A percentile compares a stretch with the other conserved stretches of the same genome.
These are phyloP conservation scores for Aeschynomene evenia DNA, from an alignment of 306 rosid species.

Conservation along the genomic window DNA sequence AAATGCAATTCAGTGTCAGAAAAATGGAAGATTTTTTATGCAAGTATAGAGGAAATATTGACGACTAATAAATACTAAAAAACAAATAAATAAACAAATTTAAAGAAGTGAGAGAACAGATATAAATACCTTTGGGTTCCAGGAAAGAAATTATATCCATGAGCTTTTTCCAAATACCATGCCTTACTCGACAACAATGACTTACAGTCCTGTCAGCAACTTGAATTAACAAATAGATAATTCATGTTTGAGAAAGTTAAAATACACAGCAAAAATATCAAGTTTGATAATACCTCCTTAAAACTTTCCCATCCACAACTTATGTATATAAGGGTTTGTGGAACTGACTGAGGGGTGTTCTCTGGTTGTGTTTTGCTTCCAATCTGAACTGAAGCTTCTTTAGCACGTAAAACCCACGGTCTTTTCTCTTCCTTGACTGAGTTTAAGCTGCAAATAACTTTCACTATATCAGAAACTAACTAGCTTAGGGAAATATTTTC, in stretches of 20 bases:
- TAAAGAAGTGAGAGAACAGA: not conserved
- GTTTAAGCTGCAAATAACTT: slow-evolving; percentile 50
- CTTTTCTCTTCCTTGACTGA: slow-evolving; percentile 81
- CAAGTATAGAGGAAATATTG: slow-evolving; percentile 1
- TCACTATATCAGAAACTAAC: slow-evolving; percentile 38
- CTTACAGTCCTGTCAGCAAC: slow-evolving; percentile 70
- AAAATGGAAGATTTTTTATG: not conserved
- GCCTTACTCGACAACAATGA: slow-evolving; percentile 66
- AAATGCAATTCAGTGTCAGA: not conserved
- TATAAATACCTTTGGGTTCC: slow-evolving; percentile 74
- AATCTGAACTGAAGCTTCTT: slow-evolving; percentile 70
- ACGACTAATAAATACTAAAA: not conserved
- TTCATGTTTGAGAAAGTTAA: slow-evolving; percentile 23
- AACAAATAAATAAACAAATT: not conserved
- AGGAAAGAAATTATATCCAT: slow-evolving; percentile 83
- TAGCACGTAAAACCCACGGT: slow-evolving; percentile 94
- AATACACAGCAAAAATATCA: slow-evolving; percentile 11
- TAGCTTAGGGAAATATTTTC: slow-evolving; percentile 24
- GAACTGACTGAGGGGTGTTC: slow-evolving; percentile 45
- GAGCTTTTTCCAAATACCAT: slow-evolving; percentile 86
- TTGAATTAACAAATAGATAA: slow-evolving; percentile 12
- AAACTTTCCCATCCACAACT: slow-evolving; percentile 99
- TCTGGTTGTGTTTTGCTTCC: slow-evolving; percentile 54
- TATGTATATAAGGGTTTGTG: slow-evolving; percentile 88
- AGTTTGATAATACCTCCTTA: slow-evolving; percentile 67